phyloP scores from a whole-genome alignment of 257 asterid species.

The Gentiana macrophylla region DNA sequence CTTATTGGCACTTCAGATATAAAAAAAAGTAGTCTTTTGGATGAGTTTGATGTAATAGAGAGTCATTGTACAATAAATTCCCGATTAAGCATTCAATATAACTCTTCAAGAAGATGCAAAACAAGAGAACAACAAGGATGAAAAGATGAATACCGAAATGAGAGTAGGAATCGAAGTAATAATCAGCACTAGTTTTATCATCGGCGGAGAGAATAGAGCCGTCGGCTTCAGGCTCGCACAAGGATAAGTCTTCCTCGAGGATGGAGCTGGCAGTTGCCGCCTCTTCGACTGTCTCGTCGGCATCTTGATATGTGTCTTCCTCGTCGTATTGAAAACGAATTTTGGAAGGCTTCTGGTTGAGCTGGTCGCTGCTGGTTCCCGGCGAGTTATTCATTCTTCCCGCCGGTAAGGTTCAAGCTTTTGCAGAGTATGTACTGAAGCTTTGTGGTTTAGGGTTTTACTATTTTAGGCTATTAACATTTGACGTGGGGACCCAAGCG shows the following conservation, averaged over 20 bases:
- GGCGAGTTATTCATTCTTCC: constrained; percentile 2
- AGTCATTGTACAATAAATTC: no score
- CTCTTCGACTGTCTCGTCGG: constrained; percentile 7
- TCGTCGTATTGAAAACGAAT: constrained; percentile 11
- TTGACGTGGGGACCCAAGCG: no score
- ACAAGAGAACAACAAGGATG: background rate
- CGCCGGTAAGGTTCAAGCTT: no score
- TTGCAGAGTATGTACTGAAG: background rate
- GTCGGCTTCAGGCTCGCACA: constrained; percentile 44
- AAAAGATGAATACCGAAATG: constrained; percentile 56
- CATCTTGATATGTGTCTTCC: constrained; percentile 3
- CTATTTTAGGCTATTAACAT: background rate
- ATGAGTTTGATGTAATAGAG: no score
- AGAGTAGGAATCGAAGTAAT: constrained; percentile 92
- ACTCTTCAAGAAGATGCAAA: no score
- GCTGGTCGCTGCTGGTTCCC: background rate
- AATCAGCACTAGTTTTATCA: constrained; percentile 90
- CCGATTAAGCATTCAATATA: no score
- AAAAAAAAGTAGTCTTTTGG: no score
- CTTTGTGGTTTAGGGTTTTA: background rate
- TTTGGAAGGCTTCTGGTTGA: background rate
- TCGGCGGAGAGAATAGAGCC: constrained; percentile 25
- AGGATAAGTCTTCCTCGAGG: constrained; percentile 55
- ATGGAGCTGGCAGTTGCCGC: constrained; percentile 17
- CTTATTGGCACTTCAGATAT: no score